Conservation (phyloP, 2,329 filamentous ascomycete species). For the Fusarium euwallaceae region DNA sequence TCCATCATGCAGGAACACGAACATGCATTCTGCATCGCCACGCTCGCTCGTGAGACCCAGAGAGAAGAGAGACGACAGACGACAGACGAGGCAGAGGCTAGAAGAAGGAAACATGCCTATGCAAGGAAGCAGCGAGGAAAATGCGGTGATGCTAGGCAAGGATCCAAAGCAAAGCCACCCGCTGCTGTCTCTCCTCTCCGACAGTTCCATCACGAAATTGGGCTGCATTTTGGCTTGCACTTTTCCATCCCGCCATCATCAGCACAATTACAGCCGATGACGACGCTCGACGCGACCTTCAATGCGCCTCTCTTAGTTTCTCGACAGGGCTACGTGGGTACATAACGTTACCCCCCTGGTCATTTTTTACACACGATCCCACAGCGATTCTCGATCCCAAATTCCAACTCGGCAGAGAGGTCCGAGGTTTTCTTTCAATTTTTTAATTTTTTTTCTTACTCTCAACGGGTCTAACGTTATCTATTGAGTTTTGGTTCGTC, state of each 20-base stretch:
- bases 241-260: neutral
- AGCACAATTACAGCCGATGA: constrained; percentile 34
- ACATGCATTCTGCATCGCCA: constrained; percentile 21
- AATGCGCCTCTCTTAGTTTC: constrained; percentile 20
- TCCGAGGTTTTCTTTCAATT: neutral
- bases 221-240: neutral
- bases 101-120: neutral
- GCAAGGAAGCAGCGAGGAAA: neutral
- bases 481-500: constrained; percentile 22
- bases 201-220: neutral
- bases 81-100: neutral
- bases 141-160: neutral
- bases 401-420: constrained; percentile 4
- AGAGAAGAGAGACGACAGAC: neutral
- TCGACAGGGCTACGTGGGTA: constrained; percentile 11
- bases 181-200: neutral
- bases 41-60: neutral
- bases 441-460: constrained; percentile 16
- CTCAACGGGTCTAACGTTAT: constrained; percentile 3
- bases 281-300: constrained; percentile 37
- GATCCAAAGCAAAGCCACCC: neutral
- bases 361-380: constrained; percentile 18
- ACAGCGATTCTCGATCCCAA: constrained; percentile 33
- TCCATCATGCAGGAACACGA: constrained; percentile 16
- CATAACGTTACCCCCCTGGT: constrained; percentile 18